A percentile compares a stretch with the other conserved stretches of the same genome.
Conservation (phyloP, 257 asterid genomes). For the Rubia yunnanensis region DNA sequence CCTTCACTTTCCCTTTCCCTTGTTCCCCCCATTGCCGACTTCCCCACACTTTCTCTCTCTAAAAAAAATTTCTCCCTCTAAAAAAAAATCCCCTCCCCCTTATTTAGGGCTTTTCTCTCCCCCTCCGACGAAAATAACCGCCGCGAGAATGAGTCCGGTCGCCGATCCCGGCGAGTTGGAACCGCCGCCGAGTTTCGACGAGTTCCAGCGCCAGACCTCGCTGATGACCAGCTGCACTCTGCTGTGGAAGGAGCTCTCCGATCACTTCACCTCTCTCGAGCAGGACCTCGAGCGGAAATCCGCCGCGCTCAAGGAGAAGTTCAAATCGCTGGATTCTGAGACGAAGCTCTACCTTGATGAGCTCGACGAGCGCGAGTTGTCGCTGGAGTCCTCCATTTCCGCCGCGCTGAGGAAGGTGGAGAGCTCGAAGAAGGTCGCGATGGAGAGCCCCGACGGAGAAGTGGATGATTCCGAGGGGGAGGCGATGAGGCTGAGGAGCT, state of each 20-base stretch:
- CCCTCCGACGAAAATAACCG: constrained; percentile 5
- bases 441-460: constrained; percentile 31
- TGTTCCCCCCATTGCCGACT: constrained; percentile 23
- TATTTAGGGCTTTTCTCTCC: constrained; percentile 37
- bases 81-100: constrained; percentile 28
- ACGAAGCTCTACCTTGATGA: constrained; percentile 49
- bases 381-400: constrained; percentile 55
- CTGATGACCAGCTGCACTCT: constrained; percentile 98
- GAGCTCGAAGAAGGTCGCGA: constrained; percentile 20
- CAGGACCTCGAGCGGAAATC: constrained; percentile 68
- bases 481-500: constrained; percentile 44
- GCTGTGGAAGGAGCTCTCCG: constrained; percentile 97
- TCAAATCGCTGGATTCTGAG: constrained; percentile 37
- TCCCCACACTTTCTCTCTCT: constrained; percentile 3
- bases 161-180: constrained; percentile 89
- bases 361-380: constrained; percentile 64
- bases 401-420: constrained; percentile 33
- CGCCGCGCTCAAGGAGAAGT: constrained; percentile 50
- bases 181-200: constrained; percentile 75
- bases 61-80: constrained; percentile 4
- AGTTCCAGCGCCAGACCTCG: constrained; percentile 93
- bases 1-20: constrained; percentile 43
- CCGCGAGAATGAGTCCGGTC: constrained; percentile 58
- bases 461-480: constrained; percentile 63
- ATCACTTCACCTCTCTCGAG: constrained; percentile 82